phyloP scores from a whole-genome alignment of 768 basidiomycete species.

The Suillus plorans region DNA sequence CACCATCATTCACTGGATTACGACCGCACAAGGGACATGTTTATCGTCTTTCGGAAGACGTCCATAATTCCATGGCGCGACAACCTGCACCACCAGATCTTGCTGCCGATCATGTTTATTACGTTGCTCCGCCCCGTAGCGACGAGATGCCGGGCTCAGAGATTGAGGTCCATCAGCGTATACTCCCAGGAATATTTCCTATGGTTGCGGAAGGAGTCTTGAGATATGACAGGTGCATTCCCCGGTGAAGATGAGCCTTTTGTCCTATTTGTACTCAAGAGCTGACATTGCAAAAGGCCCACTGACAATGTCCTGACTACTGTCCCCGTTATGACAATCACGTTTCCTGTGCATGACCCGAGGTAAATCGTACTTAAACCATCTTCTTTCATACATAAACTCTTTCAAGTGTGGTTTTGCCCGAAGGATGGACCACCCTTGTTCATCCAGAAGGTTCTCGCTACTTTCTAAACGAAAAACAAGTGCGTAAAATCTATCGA shows the following conservation, averaged over 20 bases:
- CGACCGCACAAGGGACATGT: background rate
- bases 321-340: background rate
- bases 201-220: constrained; percentile 15
- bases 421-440: constrained; percentile 35
- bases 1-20: too few relatives aligned
- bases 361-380: background rate
- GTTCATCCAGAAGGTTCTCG: constrained; percentile 43
- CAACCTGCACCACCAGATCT: background rate
- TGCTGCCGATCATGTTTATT: background rate
- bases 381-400: background rate
- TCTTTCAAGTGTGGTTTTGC: constrained; percentile 2
- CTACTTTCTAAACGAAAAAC: constrained; percentile 51
- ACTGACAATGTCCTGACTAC: background rate
- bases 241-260: background rate
- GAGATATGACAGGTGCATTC: constrained; percentile 10
- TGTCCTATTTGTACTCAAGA: background rate
- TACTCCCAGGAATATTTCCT: constrained; percentile 16
- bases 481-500: constrained; percentile 32
- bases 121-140: constrained; percentile 2
- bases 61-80: background rate
- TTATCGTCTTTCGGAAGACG: background rate
- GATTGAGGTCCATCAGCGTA: background rate
- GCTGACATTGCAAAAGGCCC: background rate
- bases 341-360: background rate
- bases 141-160: constrained; percentile 9